phyloP scores from a whole-genome alignment of 805 yeast species.

The Candida loeiensis region DNA sequence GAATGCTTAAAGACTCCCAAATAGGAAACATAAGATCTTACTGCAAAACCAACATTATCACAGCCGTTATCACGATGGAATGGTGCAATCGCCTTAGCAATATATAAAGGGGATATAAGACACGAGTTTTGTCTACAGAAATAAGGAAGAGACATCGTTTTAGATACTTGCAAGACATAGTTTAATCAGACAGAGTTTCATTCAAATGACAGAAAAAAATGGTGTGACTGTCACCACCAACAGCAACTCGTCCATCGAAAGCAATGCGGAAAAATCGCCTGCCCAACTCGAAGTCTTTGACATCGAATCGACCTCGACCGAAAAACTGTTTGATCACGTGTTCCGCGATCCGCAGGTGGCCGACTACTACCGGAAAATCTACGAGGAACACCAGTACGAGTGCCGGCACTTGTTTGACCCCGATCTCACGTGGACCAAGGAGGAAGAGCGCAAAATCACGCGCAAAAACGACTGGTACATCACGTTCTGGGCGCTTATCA shows the following conservation, averaged over 20 bases:
- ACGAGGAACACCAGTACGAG: slow-evolving; percentile 51
- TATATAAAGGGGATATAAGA: too few species aligned
- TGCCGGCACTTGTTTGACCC: slow-evolving; percentile 57
- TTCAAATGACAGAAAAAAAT: too few species aligned
- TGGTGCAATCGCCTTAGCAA: too few species aligned
- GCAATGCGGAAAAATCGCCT: not conserved
- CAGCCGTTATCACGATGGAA: too few species aligned
- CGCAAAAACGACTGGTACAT: slow-evolving; percentile 23
- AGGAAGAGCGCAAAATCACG: slow-evolving; percentile 19
- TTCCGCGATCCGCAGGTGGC: slow-evolving; percentile 43
- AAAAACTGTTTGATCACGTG: slow-evolving; percentile 9
- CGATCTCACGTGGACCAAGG: slow-evolving; percentile 33
- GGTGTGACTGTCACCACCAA: too few species aligned
- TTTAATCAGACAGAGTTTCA: too few species aligned
- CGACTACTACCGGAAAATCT: slow-evolving; percentile 41
- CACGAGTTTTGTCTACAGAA: too few species aligned
- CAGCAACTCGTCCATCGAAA: too few species aligned
- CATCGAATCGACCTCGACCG: not conserved
- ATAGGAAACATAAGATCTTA: too few species aligned
- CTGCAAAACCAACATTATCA: too few species aligned
- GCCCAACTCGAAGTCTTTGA: not conserved
- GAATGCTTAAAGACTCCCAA: not conserved
- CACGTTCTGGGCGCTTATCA: slow-evolving; percentile 20
- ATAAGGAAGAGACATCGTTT: too few species aligned
- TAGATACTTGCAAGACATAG: too few species aligned